Evolutionary conservation across 257 asterid genomes (phyloP).

Genomic region (Leptodermis oblonga): DNA sequence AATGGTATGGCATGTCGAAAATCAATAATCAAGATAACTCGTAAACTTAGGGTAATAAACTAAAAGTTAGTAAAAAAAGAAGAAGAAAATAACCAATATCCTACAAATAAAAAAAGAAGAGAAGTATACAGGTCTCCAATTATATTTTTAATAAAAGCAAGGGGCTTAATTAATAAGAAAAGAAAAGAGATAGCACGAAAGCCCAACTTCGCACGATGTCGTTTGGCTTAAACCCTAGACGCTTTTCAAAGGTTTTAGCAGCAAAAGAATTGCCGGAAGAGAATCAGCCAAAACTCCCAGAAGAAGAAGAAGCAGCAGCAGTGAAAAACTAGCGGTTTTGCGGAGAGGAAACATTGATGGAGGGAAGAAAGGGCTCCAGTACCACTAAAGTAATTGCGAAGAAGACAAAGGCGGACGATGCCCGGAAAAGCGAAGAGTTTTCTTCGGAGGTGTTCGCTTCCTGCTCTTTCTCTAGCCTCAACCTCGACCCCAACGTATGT

Average conservation of each 20-base stretch:
- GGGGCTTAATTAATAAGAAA: too few species aligned
- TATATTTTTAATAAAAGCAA: too few species aligned
- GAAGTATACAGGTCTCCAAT: too few species aligned
- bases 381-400: neutral
- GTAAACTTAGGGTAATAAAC: too few species aligned
- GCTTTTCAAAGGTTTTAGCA: neutral
- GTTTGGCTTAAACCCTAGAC: constrained; percentile 17
- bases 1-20: too few species aligned
- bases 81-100: too few species aligned
- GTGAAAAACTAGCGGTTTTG: neutral
- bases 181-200: too few species aligned
- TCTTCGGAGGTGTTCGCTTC: constrained; percentile 68
- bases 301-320: neutral
- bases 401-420: constrained; percentile 2
- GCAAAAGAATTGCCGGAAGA: neutral
- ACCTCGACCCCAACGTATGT: constrained; percentile 72
- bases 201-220: neutral
- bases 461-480: constrained; percentile 77
- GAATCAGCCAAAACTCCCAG: neutral
- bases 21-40: too few species aligned
- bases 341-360: constrained; percentile 13
- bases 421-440: constrained; percentile 11
- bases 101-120: too few species aligned
- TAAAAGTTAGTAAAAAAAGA: too few species aligned
- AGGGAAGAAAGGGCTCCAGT: constrained; percentile 4